Evolutionary conservation across 768 basidiomycete species (phyloP), one percentile per base, ranked within the genome.

Genomic region (Mycena polygramma): DNA sequence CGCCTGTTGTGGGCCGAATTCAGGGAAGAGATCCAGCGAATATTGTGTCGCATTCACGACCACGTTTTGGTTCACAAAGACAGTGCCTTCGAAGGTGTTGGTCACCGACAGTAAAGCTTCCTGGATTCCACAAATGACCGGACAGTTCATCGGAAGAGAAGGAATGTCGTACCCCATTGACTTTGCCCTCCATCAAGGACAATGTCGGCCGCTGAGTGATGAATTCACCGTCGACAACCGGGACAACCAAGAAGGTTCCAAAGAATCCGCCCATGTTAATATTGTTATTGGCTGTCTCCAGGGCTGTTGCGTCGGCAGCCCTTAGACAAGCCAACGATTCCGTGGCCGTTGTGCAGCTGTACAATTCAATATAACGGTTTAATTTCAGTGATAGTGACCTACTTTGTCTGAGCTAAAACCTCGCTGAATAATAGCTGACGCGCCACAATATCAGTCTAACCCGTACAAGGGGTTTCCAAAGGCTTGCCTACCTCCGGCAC

Each of bases 221-320:
- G 60, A 83, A 77, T 0, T 69, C 65, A 8, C 79, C 82, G 52
- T 83, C 83, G 8, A 84, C 75, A 39, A 84, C 82, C 0, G 83
- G 83, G 10, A 77, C 75, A 41, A 79, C 73, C 30, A 70, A 22
- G 35, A 75, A 80, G 2, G 80, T 81, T 1, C 80, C 79, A 57
- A 74, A 80, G 68, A 81, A 79, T 20, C 76, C 79, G 7, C 24
- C 48, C 0, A 24, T 4, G 35, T 69, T 78, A 45, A 82, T 75
- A 5, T 75, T 66, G 36, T 36, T 69, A 67, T 83, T 83, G 43
- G 73, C 66, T 9, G 73, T 68, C 46, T 78, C 68, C 15, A 83
- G 68, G 36, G 69, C 71, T 20, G 64, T 57, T 2, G 61, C 75
- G 45, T 77, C 73, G 15, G 72, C 66, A 3, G 54, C 68, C 22